These are phyloP conservation scores for Chaetomium cochliodes DNA, from an alignment of 495 filamentous ascomycete species.

Conservation along the genomic window DNA sequence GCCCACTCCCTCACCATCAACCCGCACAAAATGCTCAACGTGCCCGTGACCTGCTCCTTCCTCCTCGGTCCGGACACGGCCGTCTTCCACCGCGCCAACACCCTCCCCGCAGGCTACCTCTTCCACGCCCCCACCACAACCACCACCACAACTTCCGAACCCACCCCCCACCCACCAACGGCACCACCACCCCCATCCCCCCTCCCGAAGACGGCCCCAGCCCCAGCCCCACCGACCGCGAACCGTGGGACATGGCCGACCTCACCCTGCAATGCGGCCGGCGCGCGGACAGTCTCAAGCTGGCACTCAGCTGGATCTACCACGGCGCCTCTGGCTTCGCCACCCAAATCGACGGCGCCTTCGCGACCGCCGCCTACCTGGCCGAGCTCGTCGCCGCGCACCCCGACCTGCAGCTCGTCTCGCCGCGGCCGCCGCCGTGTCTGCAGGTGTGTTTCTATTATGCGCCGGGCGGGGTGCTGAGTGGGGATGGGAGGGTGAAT, in stretches of 20 bases:
- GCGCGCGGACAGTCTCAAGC: conserved; percentile 78
- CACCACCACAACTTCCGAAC: conserved; percentile 18
- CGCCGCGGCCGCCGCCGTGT: conserved; percentile 76
- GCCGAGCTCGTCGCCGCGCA: conserved; percentile 53
- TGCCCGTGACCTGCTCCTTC: conserved; percentile 87
- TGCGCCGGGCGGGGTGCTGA: conserved; percentile 56
- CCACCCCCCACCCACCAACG: conserved; percentile 4
- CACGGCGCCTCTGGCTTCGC: conserved; percentile 64
- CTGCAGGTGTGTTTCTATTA: conserved; percentile 96
- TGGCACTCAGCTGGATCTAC: conserved; percentile 85
- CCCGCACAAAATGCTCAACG: conserved; percentile 96
- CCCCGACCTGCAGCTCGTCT: conserved; percentile 66
- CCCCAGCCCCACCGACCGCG: not conserved
- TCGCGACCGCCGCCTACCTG: conserved; percentile 64
- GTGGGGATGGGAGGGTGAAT: conserved; percentile 57
- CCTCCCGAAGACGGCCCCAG: not conserved
- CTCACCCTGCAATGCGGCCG: conserved; percentile 91
- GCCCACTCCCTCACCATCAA: conserved; percentile 83
- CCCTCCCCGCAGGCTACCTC: conserved; percentile 80
- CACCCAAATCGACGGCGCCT: conserved; percentile 65
- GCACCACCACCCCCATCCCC: conserved; percentile 4
- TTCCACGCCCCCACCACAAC: conserved; percentile 61
- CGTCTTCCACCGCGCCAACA: conserved; percentile 77
- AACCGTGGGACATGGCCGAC: conserved; percentile 80
- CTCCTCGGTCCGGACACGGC: conserved; percentile 72